phyloP scores from a whole-genome alignment of 1,284 basidiomycete genomes.

The Psilocybe mexicana region DNA sequence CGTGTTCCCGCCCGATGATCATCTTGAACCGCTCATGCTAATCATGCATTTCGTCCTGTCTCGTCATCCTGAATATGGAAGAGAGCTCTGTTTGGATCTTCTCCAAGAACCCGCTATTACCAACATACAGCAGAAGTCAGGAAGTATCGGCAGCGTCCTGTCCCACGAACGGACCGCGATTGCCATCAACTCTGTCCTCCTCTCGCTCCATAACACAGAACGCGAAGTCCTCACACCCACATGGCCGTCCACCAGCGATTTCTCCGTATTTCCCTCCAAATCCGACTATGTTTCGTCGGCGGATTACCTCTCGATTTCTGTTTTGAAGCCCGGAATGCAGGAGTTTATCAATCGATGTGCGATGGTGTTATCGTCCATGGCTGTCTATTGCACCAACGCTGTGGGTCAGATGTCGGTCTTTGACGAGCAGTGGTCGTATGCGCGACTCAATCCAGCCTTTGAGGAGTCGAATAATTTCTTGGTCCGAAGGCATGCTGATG shows the following conservation, averaged over 20 bases:
- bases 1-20: slow-evolving; percentile 74
- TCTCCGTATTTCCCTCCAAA: slow-evolving; percentile 56
- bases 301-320: slow-evolving; percentile 53
- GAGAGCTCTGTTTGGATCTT: slow-evolving; percentile 79
- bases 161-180: slow-evolving; percentile 76
- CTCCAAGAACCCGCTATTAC: slow-evolving; percentile 65
- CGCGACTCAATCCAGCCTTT: slow-evolving; percentile 61
- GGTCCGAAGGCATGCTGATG: slow-evolving; percentile 73
- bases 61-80: slow-evolving; percentile 86
- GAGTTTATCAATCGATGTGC: slow-evolving; percentile 76
- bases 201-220: slow-evolving; percentile 75
- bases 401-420: slow-evolving; percentile 82
- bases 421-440: slow-evolving; percentile 76
- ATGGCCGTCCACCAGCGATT: slow-evolving; percentile 81
- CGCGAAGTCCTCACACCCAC: slow-evolving; percentile 65
- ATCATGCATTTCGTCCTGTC: slow-evolving; percentile 84
- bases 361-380: slow-evolving; percentile 63
- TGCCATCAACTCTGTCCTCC: slow-evolving; percentile 76
- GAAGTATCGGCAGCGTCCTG: slow-evolving; percentile 45
- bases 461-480: slow-evolving; percentile 70
- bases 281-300: slow-evolving; percentile 76
- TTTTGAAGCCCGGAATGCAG: slow-evolving; percentile 69
- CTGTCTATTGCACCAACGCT: slow-evolving; percentile 63
- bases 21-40: slow-evolving; percentile 76
- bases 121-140: slow-evolving; percentile 42